Evolutionary conservation across 2,329 filamentous ascomycete species (phyloP).

Genomic region (Hypoxylon sp.): DNA sequence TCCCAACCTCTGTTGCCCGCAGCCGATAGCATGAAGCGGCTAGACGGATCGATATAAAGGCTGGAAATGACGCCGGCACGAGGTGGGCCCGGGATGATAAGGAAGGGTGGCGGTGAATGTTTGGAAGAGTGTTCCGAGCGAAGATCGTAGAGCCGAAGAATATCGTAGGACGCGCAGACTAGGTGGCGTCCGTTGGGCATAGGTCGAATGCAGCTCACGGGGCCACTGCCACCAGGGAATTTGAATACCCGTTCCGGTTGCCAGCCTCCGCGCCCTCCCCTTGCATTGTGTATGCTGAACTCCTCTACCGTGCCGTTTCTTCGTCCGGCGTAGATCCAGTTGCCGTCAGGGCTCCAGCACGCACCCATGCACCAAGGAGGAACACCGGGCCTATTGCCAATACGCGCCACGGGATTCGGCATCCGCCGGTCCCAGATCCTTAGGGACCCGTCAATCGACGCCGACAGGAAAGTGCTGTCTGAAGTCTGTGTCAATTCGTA

Average conservation of each 20-base stretch:
- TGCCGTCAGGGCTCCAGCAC: conserved; percentile 96
- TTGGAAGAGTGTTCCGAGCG: conserved; percentile 73
- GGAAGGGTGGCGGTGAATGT: conserved; percentile 87
- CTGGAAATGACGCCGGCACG: conserved; percentile 88
- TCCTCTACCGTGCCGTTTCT: conserved; percentile 95
- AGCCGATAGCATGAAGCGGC: conserved; percentile 90
- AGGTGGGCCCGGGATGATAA: conserved; percentile 91
- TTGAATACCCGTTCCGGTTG: conserved; percentile 83
- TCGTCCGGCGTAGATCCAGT: conserved; percentile 92
- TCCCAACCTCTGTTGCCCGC: conserved; percentile 97
- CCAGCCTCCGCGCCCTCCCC: conserved; percentile 72
- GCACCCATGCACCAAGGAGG: conserved; percentile 98
- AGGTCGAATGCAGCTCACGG: conserved; percentile 86
- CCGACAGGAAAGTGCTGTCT: conserved; percentile 86
- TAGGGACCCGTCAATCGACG: conserved; percentile 87
- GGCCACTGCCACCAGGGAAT: conserved; percentile 89
- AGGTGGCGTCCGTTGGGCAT: conserved; percentile 96
- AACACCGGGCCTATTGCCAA: conserved; percentile 78
- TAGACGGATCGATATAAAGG: conserved; percentile 88
- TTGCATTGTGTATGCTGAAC: conserved; percentile 84
- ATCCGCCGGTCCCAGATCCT: conserved; percentile 93
- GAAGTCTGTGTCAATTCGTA: conserved; percentile 71
- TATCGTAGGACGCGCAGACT: conserved; percentile 93
- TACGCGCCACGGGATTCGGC: conserved; percentile 80
- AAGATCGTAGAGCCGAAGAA: conserved; percentile 91